Conservation (phyloP, 2,329 filamentous ascomycete genomes). For the Karstenula rhodostoma region DNA sequence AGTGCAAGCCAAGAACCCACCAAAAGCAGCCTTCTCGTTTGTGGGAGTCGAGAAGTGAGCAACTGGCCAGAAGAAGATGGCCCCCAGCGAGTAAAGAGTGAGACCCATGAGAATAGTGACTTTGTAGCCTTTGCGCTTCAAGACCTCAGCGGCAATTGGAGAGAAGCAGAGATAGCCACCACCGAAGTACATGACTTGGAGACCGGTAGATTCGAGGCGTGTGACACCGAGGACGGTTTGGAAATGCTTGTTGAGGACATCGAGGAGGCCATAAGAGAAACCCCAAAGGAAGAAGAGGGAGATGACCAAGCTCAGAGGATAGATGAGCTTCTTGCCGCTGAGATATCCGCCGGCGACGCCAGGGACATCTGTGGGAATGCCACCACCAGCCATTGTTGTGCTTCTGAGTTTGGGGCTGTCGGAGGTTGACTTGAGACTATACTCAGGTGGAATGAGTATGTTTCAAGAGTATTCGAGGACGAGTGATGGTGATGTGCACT, state of each 20-base stretch:
- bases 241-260: constrained; percentile 76
- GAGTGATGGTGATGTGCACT: neutral
- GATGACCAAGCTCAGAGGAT: constrained; percentile 60
- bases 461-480: neutral
- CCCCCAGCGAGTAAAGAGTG: constrained; percentile 50
- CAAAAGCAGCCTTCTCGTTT: constrained; percentile 64
- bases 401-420: neutral
- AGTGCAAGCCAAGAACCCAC: constrained; percentile 64
- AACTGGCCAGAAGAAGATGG: constrained; percentile 64
- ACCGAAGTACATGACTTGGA: constrained; percentile 73
- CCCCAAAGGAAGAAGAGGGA: constrained; percentile 87
- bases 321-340: constrained; percentile 16
- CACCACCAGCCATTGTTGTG: constrained; percentile 16
- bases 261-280: constrained; percentile 82
- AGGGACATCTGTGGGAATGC: constrained; percentile 9
- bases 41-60: constrained; percentile 46
- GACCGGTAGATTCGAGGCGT: constrained; percentile 66
- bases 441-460: neutral
- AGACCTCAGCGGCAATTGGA: constrained; percentile 65
- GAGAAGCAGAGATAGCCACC: constrained; percentile 73
- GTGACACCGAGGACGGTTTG: constrained; percentile 67
- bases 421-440: neutral
- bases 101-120: constrained; percentile 53
- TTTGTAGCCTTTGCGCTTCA: constrained; percentile 66
- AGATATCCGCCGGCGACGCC: constrained; percentile 13